These are phyloP conservation scores for Ambrosia trifida DNA, from an alignment of 129 eudicot genomes.

Conservation along the genomic window DNA sequence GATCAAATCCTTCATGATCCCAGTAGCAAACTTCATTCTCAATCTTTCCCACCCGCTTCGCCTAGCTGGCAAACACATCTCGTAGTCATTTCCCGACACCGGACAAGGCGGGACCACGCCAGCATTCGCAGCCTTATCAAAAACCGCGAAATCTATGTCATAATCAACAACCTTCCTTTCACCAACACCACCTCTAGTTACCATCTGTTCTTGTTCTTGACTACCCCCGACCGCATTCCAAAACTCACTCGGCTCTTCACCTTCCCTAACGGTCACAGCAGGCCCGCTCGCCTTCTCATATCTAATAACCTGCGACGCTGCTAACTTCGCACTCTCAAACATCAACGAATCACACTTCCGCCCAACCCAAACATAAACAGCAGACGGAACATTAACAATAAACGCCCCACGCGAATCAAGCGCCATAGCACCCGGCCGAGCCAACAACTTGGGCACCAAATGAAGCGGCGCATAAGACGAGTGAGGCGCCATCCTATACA, in stretches of 20 bases:
- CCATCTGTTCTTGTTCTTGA: slow-evolving; percentile 29
- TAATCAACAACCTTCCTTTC: slow-evolving; percentile 61
- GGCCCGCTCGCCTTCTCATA: slow-evolving; percentile 80
- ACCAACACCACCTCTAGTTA: slow-evolving; percentile 16
- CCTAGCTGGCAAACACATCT: slow-evolving; percentile 77
- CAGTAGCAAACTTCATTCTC: slow-evolving; percentile 69
- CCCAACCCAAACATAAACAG: slow-evolving; percentile 83
- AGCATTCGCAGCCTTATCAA: slow-evolving; percentile 63
- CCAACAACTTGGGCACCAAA: slow-evolving; percentile 77
- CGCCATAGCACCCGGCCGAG: slow-evolving; percentile 44
- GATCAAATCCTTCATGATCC: slow-evolving; percentile 72
- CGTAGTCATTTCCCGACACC: slow-evolving; percentile 50
- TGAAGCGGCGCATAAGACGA: slow-evolving; percentile 93
- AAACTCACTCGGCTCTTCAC: slow-evolving; percentile 71
- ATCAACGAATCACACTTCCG: slow-evolving; percentile 54
- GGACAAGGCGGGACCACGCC: slow-evolving; percentile 90
- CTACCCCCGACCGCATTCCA: slow-evolving; percentile 62
- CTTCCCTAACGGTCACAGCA: slow-evolving; percentile 58
- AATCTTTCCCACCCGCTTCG: slow-evolving; percentile 78
- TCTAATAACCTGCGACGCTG: slow-evolving; percentile 80
- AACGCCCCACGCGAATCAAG: slow-evolving; percentile 98
- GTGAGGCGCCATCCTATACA: slow-evolving; percentile 91
- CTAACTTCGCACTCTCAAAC: slow-evolving; percentile 57
- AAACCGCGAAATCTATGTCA: slow-evolving; percentile 80
- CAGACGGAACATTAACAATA: slow-evolving; percentile 78